These are phyloP conservation scores for Carex kokanica DNA, from an alignment of 176 grass and related monocot genomes.

Conservation along the genomic window DNA sequence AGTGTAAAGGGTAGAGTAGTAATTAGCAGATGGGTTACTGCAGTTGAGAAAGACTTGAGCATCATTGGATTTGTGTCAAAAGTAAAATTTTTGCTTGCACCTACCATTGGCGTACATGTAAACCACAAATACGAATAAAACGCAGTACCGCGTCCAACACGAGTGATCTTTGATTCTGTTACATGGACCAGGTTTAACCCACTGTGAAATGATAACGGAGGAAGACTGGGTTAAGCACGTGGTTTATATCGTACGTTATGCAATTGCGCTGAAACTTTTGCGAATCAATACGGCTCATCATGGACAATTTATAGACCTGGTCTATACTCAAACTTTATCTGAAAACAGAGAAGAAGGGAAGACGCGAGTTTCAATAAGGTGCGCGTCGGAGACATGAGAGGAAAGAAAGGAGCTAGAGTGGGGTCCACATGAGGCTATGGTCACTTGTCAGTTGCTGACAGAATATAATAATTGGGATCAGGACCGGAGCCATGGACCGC, in stretches of 20 bases:
- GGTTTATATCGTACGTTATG: background rate
- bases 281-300: background rate
- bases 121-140: background rate
- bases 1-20: background rate
- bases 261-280: background rate
- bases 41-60: constrained; percentile 30
- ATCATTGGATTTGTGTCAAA: constrained; percentile 26
- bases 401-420: constrained; percentile 8
- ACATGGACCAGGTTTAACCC: background rate
- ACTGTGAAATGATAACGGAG: background rate
- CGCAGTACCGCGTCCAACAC: background rate
- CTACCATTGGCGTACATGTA: background rate
- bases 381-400: constrained; percentile 15
- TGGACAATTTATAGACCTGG: background rate
- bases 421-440: constrained; percentile 21
- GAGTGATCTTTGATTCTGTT: background rate
- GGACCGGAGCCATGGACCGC: background rate
- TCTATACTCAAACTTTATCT: background rate
- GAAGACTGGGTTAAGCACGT: background rate
- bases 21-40: constrained; percentile 1
- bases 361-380: constrained; percentile 25
- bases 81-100: background rate
- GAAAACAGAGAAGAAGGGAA: constrained; percentile 1
- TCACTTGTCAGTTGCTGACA: constrained; percentile 29
- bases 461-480: constrained; percentile 29